These are phyloP conservation scores for Ceratocystis cacaofunesta DNA, from an alignment of 2,329 filamentous ascomycete genomes.

Conservation along the genomic window DNA sequence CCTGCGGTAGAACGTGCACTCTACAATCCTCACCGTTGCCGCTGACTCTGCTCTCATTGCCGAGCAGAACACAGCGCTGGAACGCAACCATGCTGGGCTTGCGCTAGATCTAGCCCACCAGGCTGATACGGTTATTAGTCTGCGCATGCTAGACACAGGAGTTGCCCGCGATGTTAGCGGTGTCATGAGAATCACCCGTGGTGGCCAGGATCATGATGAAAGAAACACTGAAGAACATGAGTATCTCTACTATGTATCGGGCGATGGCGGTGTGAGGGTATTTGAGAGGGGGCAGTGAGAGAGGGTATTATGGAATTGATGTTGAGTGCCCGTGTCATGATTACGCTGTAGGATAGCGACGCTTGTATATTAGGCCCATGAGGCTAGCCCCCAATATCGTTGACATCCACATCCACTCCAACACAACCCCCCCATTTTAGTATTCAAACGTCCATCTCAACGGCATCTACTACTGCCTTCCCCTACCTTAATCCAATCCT, in stretches of 20 bases:
- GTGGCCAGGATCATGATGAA: constrained; percentile 24
- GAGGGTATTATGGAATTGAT: not conserved
- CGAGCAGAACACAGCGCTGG: constrained; percentile 45
- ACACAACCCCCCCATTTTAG: not conserved
- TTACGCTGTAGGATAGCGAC: too few species aligned
- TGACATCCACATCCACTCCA: too few species aligned
- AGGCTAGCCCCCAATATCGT: too few species aligned
- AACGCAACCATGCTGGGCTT: constrained; percentile 57
- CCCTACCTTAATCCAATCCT: too few species aligned
- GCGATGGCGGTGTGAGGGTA: constrained; percentile 65
- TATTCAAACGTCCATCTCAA: not conserved
- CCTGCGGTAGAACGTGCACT: constrained; percentile 40
- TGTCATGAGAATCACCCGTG: constrained; percentile 60
- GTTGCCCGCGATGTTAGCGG: constrained; percentile 85
- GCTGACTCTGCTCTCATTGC: constrained; percentile 60
- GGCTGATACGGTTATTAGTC: constrained; percentile 54
- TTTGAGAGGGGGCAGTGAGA: constrained; percentile 56
- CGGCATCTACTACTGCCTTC: not conserved
- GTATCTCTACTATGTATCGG: constrained; percentile 64
- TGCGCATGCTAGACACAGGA: constrained; percentile 70
- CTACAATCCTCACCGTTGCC: constrained; percentile 51
- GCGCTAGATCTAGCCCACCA: constrained; percentile 58
- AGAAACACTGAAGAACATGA: constrained; percentile 44
- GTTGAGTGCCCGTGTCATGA: too few species aligned
- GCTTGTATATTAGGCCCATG: too few species aligned